Evolutionary conservation across 768 basidiomycete genomes (phyloP), one percentile per base, ranked within the genome.

Genomic region (Imleria badia): DNA sequence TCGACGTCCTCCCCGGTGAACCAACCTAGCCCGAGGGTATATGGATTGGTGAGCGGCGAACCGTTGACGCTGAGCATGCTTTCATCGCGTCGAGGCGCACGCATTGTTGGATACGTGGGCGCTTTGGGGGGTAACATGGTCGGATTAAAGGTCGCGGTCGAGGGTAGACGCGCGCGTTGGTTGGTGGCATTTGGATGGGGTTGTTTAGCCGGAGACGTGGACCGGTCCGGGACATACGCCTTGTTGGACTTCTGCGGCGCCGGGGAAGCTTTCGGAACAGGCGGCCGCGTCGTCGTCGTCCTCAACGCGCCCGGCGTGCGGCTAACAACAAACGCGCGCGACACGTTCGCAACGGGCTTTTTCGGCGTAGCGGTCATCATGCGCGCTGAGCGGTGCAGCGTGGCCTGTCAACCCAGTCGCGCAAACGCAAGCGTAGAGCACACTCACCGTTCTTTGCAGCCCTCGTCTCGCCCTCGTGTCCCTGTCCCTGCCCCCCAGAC

Each of bases 41-140:
- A 87, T 1, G 90, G 89, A 66, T 91, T 91, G 17, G 85, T 82
- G 17, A 93, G 77, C 0, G 91, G 91, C 0, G 89, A 91, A 5
- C 91, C 91, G 56, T 94, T 93, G 19, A 87, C 70, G 62, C 89
- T 89, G 46, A 92, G 76, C 81, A 92, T 82, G 63, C 77, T 83
- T 69, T 94, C 91, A 63, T 90, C 83, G 59, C 78, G 81, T 39
- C 87, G 81, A 12, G 89, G 86, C 66, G 85, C 76, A 23, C 90
- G 84, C 44, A 86, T 74, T 5, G 78, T 66, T 17, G 78, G 72
- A 58, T 64, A 81, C 51, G 59, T 71, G 57, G 73, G 75, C 9
- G 70, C 72, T 50, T 75, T 70, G 40, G 72, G 68, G 20, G 72
- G 74, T 17, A 80, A 79, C 35, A 94, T 75, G 7, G 77, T 69